Evolutionary conservation across 1,139 yeast genomes (phyloP), one percentile per base, ranked within the genome.

Genomic region (Eremothecium gossypii): DNA sequence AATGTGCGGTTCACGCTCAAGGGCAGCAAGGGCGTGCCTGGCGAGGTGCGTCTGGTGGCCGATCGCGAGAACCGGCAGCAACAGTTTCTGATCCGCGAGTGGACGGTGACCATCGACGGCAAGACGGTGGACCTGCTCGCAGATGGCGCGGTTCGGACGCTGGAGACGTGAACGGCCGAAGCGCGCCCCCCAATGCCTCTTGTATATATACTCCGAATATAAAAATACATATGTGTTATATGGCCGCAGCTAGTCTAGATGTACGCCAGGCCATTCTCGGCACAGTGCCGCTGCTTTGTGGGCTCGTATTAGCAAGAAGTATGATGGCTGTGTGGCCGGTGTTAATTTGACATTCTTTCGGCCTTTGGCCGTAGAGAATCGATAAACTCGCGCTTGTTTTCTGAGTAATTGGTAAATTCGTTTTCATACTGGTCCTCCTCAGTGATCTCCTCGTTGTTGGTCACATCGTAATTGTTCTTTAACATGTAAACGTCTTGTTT

Each of bases 1-100:
- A 83, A 89, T 58, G 77, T 91, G 51, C 63, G 64, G 29, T 86
- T 86, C 54, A 66, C 71, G 33, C 84, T 86, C 35, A 71, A 73
- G 52, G 98, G 97, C 9, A 70, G 69, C 41, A 68, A 69, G 47
- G 66, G 64, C 5, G 55, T 53, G n/a, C 57, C 65, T 2, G 82
- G 80, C n/a, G 68, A 63, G 44, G 67, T 79, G 36, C 66, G 60
- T 49, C 68, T 83, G 52, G 71, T 72, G 48, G 91, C 89, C 12
- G 69, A 71, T 45, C 73, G 87, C 63, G 73, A 70, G 36, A 67
- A 73, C 42, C 73, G 73, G 49, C 60, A 64, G 38, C 74, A 75
- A 37, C 83, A 78, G 26, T 82, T 83, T 55, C 63, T 69, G 31
- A 74, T 83, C 39, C 73, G 73, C 41, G 75, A 73, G 48, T 81